phyloP scores from a whole-genome alignment of 352 stramenopile genomes.

The Blastocystis sp. region DNA sequence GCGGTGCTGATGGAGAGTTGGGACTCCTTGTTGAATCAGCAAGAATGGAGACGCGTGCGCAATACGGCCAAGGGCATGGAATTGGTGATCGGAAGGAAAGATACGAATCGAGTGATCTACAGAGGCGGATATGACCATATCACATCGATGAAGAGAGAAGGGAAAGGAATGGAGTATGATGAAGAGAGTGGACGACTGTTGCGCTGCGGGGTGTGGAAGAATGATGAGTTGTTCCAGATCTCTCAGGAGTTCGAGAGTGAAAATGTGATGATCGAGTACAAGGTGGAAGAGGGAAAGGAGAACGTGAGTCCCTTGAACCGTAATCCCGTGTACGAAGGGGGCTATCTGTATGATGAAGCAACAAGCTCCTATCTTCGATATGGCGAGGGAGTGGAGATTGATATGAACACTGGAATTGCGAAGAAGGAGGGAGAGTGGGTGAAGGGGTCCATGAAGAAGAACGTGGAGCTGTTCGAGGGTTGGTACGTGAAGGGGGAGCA shows the following conservation, averaged over 20 bases:
- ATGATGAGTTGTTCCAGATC: conserved; percentile 12
- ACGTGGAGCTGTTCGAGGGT: not conserved
- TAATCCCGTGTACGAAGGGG: conserved; percentile 11
- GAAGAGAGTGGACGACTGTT: not conserved
- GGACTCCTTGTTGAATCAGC: not conserved
- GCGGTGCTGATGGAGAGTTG: conserved; percentile 8
- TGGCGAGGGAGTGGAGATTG: not conserved
- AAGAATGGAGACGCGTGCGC: not conserved
- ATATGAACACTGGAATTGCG: not conserved
- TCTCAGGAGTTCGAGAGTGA: conserved; percentile 15
- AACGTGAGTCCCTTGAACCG: not conserved
- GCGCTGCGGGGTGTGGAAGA: not conserved
- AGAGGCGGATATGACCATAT: not conserved
- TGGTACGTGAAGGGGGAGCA: not conserved
- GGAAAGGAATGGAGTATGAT: conserved; percentile 10
- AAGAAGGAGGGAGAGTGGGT: not conserved
- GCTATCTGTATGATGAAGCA: not conserved
- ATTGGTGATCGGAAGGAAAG: not conserved
- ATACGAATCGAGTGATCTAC: not conserved
- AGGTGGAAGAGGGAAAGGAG: not conserved
- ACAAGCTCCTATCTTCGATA: not conserved
- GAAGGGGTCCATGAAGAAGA: not conserved
- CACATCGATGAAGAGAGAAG: not conserved
- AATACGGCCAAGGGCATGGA: not conserved
- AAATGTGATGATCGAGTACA: conserved; percentile 22